Conservation (phyloP, 2,329 filamentous ascomycete genomes). For the Akanthomyces uredinophilus region DNA sequence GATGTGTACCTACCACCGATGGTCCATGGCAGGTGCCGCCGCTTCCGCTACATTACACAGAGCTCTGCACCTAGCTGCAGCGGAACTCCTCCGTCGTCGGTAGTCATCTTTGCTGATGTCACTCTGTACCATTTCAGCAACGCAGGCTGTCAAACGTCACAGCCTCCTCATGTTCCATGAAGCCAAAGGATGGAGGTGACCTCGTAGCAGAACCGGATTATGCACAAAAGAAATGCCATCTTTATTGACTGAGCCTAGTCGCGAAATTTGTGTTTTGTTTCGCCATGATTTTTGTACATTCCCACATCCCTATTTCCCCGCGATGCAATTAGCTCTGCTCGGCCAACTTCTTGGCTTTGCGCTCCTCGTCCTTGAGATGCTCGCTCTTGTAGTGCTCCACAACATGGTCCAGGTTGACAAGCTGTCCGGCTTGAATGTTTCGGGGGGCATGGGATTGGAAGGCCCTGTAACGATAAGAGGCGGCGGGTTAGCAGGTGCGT, state of each 20-base stretch:
- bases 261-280: not conserved
- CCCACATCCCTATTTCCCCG: constrained; percentile 16
- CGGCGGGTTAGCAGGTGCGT: constrained; percentile 18
- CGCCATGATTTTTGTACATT: constrained; percentile 14
- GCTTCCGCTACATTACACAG: not conserved
- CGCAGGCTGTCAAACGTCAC: not conserved
- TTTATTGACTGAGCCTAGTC: constrained; percentile 11
- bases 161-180: not conserved
- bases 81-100: not conserved
- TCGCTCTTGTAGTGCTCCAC: constrained; percentile 53
- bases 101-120: not conserved
- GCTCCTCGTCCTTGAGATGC: constrained; percentile 50
- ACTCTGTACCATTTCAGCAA: not conserved
- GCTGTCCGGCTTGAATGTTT: constrained; percentile 52
- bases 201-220: not conserved
- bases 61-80: not conserved
- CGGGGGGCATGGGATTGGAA: constrained; percentile 45
- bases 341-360: constrained; percentile 46
- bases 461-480: constrained; percentile 32
- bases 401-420: constrained; percentile 49
- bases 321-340: constrained; percentile 27
- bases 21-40: constrained; percentile 1
- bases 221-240: constrained; percentile 11
- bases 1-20: not conserved
- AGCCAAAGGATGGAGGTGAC: not conserved